Evolutionary conservation across 495 filamentous ascomycete species (phyloP).

Genomic region (Xylaria sp.): DNA sequence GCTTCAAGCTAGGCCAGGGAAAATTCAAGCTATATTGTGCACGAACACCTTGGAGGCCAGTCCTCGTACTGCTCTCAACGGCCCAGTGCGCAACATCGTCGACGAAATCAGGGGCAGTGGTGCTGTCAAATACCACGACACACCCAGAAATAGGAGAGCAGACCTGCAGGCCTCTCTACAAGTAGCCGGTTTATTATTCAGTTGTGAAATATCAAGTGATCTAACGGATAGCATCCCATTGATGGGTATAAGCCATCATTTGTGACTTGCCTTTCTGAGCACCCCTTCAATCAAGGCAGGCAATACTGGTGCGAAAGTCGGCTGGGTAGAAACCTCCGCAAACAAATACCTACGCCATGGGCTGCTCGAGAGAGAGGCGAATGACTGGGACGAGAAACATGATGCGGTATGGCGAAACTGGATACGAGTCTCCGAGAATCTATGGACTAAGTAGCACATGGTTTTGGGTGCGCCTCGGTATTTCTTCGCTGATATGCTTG

Average conservation of each 20-base stretch:
- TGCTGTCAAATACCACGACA: background rate
- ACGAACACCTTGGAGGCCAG: conserved; percentile 23
- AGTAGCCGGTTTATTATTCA: conserved; percentile 38
- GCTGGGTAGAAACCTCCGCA: conserved; percentile 41
- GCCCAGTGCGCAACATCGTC: conserved; percentile 55
- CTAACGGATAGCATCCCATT: conserved; percentile 40
- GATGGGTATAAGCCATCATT: conserved; percentile 3
- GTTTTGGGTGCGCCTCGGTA: conserved; percentile 49
- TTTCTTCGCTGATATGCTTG: conserved; percentile 53
- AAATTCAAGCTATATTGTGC: background rate
- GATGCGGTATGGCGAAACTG: conserved; percentile 55
- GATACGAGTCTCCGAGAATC: conserved; percentile 44
- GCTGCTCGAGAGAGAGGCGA: conserved; percentile 47
- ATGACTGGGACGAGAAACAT: conserved; percentile 36
- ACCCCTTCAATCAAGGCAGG: conserved; percentile 47
- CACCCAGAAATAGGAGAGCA: background rate
- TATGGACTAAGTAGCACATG: conserved; percentile 54
- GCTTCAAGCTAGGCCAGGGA: conserved; percentile 1
- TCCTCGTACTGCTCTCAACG: conserved; percentile 46
- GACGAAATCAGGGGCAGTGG: background rate
- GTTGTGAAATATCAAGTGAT: conserved; percentile 45
- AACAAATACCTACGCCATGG: conserved; percentile 48
- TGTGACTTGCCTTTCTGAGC: conserved; percentile 41
- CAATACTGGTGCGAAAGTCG: conserved; percentile 53
- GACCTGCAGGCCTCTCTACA: conserved; percentile 33